Base-by-base conservation (phyloP, 2,329 filamentous ascomycete species). In the Zymoseptoria pseudotritici region DNA sequence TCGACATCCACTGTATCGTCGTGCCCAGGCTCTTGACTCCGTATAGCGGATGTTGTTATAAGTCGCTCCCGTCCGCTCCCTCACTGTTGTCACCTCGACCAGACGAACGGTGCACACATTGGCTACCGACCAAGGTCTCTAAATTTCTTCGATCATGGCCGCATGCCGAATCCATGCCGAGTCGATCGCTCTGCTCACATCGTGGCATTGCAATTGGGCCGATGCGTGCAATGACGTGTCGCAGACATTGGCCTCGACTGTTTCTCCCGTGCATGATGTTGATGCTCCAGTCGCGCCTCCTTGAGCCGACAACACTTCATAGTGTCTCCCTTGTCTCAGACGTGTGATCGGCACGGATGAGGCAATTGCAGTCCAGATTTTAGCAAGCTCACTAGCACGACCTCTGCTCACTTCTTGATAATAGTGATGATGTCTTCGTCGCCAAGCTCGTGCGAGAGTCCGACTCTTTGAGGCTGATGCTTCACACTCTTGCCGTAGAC, bases 401-500 rank as follows among this genome's bases (percentile, higher is more conserved):
- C 26, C 22, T 29, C 8, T 50, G 53, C 53, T 63, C 58, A 70
- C 60, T 71, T 72, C 68, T 73, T 73, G 60, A 73, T 63, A 54
- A 73, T 71, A 24, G 71, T 73, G 57, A 72, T 90, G 77, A 99
- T 96, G 78, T 99, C 94, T 79, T 99, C 94, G 75, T 99, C 94
- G 60, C 86, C 90, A 71, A 99, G 82, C 80, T 96, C 91, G 75
- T 99, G 94, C 57, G 84, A 80, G 66, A 99, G 82, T 55, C 94
- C 94, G 64, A 97, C 94, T 71, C 92, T 86, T 78, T 99, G 94
- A 66, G 94, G 94, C 78, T 97, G 94, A 79, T 99, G 94, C 82
- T 97, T 97, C 68, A 97, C 93, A 58, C 92, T 97, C 75, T 93
- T 94, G 68, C 94, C 94, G 76, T 97, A 99, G 50, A 99, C 94